Base-by-base conservation (phyloP, 1,284 basidiomycete genomes). In the Boletellus deceptivus region DNA sequence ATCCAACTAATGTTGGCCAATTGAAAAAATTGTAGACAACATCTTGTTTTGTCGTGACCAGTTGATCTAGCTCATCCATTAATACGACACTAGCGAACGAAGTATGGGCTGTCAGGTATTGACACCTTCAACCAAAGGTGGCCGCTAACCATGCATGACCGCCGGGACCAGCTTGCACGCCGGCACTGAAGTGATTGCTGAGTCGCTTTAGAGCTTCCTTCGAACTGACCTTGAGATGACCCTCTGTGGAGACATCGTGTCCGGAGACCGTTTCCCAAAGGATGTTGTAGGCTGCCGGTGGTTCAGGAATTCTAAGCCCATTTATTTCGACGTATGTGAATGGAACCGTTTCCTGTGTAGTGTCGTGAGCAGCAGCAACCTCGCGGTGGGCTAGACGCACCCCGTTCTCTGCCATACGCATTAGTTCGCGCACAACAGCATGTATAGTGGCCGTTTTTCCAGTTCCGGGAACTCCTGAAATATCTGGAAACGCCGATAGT, bases 1-100 rank as follows among this genome's bases (percentile, higher is more conserved):
- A 92, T 14, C 85, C 85, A 0, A 83, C 79, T 52, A 96, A 77
- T 10, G 93, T 95, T 1, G 96, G 97, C 96, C 97, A 99, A 68
- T 98, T 98, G 80, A 99, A 99, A 72, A 99, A 96, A 68, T 98
- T 98, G 73, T 99, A 99, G 37, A 99, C 91, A 3, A 99, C 96
- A 59, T 98, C 95, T 70, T 99, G 96, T 65, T 97, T 96, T 20
- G 88, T 77, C 0, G 96, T 98, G 56, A 99, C 84, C 31, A 99
- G 79, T 68, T 98, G 96, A 70, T 99, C 96, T 2, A 99, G 79
- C 71, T 99, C 96, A 67, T 99, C 96, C 91, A 99, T 98, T 22
- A 99, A 75, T 4, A 99, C 93, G 5, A 99, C 89, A 52, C 93
- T 98, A 31, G 18, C 4, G 0, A 34, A 35, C 24, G 24, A 40